Evolutionary conservation across 169 alveolate species (phyloP), one percentile per base, ranked within the genome.

Genomic region (Cryptosporidium ubiquitum): DNA sequence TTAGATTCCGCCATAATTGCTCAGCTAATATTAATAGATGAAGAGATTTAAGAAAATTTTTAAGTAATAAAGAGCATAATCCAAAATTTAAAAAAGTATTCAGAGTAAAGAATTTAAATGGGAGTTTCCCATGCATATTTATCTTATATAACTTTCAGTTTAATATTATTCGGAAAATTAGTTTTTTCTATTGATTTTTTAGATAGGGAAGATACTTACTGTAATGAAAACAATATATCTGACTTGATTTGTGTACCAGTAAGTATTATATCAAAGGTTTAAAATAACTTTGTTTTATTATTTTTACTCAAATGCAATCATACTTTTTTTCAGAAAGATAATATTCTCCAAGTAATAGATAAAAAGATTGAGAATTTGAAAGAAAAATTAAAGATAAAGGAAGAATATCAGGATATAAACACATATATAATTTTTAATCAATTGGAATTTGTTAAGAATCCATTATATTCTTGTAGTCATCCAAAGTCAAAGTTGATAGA

Each of bases 201-300:
- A 12, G 68, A 55, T 2, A 73, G 70, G n/a, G 85, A 73, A 2
- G 66, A 79, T 42, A 79, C 89, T 18, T 79, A 58, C 37, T 79
- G 89, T 26, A 79, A 79, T 47, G 75, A 58, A 4, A 42, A 79
- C 18, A 79, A 79, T 29, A 44, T 79, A 31, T 40, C 58, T 3
- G 89, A 79, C 40, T 61, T 79, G 39, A 58, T 79, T 61, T 79
- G 89, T 47, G 68, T 79, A 14, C 75, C 89, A 20, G 89, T 79
- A 79, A 79, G 89, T 64, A 16, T 39, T 26, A 40, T 40, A 7
- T 40, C 2, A 40, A 5, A 1, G 2, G 9, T 60, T 16, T 3
- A 4, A 29, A 60, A 20, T 33, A 33, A 31, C 18, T 26, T 60
- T 60, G 6, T 2, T 18, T 58, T n/a, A n/a, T n/a, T n/a, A n/a